A percentile compares a stretch with the other conserved stretches of the same genome.
Evolutionary conservation across 1,139 yeast species (phyloP).

Genomic region (Zygoascus sp.): DNA sequence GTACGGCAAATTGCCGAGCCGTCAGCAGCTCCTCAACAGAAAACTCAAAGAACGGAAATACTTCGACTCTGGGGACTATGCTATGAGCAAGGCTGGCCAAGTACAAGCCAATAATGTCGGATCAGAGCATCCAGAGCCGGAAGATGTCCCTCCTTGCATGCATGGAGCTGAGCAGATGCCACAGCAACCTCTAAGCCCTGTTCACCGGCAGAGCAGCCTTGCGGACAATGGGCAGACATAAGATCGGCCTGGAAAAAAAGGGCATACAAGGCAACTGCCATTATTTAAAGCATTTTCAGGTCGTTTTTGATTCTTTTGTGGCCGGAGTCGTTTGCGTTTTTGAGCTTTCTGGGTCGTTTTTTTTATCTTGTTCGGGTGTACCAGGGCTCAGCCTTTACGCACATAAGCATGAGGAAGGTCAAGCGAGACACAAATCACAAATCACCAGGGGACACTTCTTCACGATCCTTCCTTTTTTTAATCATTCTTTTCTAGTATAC

Average conservation of each 20-base stretch:
- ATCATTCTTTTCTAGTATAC: no score
- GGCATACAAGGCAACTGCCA: not conserved
- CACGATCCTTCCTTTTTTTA: no score
- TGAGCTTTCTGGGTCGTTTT: no score
- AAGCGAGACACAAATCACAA: no score
- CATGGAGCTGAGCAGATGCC: slow-evolving; percentile 9
- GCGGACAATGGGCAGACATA: slow-evolving; percentile 5
- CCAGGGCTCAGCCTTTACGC: no score
- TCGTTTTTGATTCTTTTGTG: no score
- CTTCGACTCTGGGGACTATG: slow-evolving; percentile 97
- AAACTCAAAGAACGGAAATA: slow-evolving; percentile 77
- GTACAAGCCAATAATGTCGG: slow-evolving; percentile 22
- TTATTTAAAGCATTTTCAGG: not conserved
- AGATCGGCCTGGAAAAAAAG: not conserved
- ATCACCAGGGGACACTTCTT: no score
- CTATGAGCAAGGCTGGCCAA: slow-evolving; percentile 70
- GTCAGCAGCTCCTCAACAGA: slow-evolving; percentile 73
- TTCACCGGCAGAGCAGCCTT: slow-evolving; percentile 6
- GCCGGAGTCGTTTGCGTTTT: no score
- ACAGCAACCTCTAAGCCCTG: slow-evolving; percentile 12
- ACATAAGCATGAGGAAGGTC: no score
- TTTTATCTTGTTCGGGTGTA: no score
- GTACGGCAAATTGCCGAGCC: slow-evolving; percentile 87
- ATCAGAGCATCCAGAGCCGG: slow-evolving; percentile 25
- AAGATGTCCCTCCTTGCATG: slow-evolving; percentile 20